phyloP scores from a whole-genome alignment of 306 rosid species.

The Trifolium subterraneum region DNA sequence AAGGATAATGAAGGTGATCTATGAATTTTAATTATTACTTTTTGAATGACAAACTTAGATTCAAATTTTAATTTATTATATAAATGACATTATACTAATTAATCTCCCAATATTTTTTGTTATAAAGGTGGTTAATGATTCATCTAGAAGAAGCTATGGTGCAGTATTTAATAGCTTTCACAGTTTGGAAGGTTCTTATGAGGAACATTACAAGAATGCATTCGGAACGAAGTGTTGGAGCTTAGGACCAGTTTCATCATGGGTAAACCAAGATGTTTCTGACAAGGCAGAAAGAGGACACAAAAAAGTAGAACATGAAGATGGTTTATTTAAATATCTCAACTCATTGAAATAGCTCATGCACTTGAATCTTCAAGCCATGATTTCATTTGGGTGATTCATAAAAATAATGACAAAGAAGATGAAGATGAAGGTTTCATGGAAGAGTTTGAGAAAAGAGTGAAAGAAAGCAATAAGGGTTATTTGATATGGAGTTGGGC shows the following conservation, averaged over 20 bases:
- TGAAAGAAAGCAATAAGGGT: background rate
- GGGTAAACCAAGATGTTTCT: slow-evolving; percentile 25
- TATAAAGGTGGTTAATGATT: background rate
- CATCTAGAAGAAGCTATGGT: slow-evolving; percentile 32
- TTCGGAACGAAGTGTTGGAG: slow-evolving; percentile 24
- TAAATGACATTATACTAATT: too few species aligned
- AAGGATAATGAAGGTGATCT: background rate
- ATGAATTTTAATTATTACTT: too few species aligned
- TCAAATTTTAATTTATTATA: too few species aligned
- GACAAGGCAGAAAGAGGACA: slow-evolving; percentile 29
- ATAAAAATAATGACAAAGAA: too few species aligned
- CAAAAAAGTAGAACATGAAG: background rate
- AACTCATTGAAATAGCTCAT: background rate
- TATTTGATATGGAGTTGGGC: background rate
- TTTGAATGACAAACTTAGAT: too few species aligned
- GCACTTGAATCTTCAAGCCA: background rate
- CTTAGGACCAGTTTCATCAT: slow-evolving; percentile 32
- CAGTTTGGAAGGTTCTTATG: slow-evolving; percentile 32
- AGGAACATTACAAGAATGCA: slow-evolving; percentile 28
- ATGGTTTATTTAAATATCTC: background rate
- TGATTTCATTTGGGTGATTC: background rate
- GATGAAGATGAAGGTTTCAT: background rate
- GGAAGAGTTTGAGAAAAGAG: background rate
- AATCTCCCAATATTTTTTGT: background rate
- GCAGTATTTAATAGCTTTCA: slow-evolving; percentile 37